Base-by-base conservation (phyloP, 495 filamentous ascomycete species). In the Podospora bellae-mahoneyi region DNA sequence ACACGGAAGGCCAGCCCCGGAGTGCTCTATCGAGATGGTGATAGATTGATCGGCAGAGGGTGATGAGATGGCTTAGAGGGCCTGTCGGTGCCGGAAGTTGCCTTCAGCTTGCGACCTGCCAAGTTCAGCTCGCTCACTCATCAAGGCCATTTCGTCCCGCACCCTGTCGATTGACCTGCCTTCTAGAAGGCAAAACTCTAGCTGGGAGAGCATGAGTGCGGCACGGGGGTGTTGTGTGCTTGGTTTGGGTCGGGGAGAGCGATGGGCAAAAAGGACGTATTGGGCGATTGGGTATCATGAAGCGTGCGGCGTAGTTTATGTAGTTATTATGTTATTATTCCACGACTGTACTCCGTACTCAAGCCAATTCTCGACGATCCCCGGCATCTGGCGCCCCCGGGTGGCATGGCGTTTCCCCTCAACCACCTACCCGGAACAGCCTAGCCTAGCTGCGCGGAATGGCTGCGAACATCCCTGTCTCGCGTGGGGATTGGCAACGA, bases 401-500 rank as follows among this genome's bases (percentile, higher is more conserved):
- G 15, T 23, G 6, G 28, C 68, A 66, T 65, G 64, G 70, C 63
- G 66, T 68, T 68, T 32, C 63, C 65, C 69, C 39, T 66, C 70
- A 78, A 75, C 75, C 76, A 78, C 76, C 76, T 78, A 72, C 76
- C 76, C 30, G 74, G 74, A 77, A 77, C 72, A 76, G 74, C 69
- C 74, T 78, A 78, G 76, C 72, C 70, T 61, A 44, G 27, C 68
- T 70, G 67, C 68, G 69, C 68, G 67, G 65, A 69, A 75, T 71
- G 66, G 71, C 56, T 64, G 20, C 61, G 13, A 63, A 65, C 65
- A 20, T 64, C 64, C 64, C 65, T 60, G 66, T 65, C 60, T 53
- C 66, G 62, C 27, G 23, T 59, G 26, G 32, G 72, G 74, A 76
- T 76, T 76, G 74, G 74, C 60, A 65, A 58, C 55, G 28, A 34